A percentile compares a stretch with the other conserved stretches of the same genome.
phyloP scores from a whole-genome alignment of 1,139 yeast species.

The Pichia terricola region DNA sequence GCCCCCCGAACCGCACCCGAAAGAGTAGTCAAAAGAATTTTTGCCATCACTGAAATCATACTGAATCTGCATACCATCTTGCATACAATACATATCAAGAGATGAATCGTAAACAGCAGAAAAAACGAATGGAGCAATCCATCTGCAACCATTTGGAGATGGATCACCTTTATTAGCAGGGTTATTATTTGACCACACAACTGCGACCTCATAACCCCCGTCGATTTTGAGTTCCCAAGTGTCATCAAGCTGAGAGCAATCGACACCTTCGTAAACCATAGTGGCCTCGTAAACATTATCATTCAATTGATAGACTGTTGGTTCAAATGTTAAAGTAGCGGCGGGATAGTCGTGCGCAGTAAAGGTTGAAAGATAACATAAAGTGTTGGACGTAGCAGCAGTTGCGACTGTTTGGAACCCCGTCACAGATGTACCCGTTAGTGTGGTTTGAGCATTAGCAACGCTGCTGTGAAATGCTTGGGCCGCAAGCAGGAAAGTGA shows the following conservation, averaged over 20 bases:
- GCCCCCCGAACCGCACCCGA: constrained; percentile 23
- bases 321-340: constrained; percentile 17
- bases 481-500: neutral
- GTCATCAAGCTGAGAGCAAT: constrained; percentile 15
- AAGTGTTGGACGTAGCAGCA: neutral
- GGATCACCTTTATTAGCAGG: constrained; percentile 8
- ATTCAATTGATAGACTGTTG: constrained; percentile 16
- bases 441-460: constrained; percentile 1
- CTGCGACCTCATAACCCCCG: constrained; percentile 19
- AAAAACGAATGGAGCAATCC: constrained; percentile 20
- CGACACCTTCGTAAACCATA: constrained; percentile 19
- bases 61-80: constrained; percentile 21
- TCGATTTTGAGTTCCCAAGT: constrained; percentile 24
- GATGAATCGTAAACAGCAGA: constrained; percentile 10
- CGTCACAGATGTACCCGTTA: neutral
- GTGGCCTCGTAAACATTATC: constrained; percentile 21
- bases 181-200: constrained; percentile 21
- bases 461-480: neutral
- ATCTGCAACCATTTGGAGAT: constrained; percentile 19
- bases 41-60: constrained; percentile 21
- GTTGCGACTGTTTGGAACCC: constrained; percentile 2
- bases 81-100: constrained; percentile 17
- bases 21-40: constrained; percentile 18
- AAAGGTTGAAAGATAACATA: constrained; percentile 4
- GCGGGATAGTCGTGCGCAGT: constrained; percentile 16